These are phyloP conservation scores for Hypsizygus ulmarius DNA, from an alignment of 1,284 basidiomycete genomes.

Conservation along the genomic window DNA sequence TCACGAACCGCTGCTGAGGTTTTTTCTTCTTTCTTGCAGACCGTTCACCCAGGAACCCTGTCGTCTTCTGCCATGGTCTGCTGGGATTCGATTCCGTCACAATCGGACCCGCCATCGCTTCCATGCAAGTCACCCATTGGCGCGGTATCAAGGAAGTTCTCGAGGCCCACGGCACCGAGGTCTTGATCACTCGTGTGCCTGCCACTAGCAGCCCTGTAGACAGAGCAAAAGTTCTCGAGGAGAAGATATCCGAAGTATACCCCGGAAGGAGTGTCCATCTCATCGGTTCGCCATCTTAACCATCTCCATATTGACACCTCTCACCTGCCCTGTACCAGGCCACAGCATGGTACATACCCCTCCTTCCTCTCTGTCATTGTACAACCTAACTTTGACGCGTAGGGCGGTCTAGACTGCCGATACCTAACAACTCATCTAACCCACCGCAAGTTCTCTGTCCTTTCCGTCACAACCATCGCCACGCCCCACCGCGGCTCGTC, in stretches of 20 bases:
- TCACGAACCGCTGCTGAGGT: slow-evolving; percentile 10
- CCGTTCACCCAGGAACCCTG: slow-evolving; percentile 72
- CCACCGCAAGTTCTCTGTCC: slow-evolving; percentile 63
- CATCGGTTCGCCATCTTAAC: slow-evolving; percentile 54
- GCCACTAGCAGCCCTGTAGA: slow-evolving; percentile 86
- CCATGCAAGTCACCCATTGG: slow-evolving; percentile 90
- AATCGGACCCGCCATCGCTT: slow-evolving; percentile 69
- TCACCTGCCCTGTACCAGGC: slow-evolving; percentile 34
- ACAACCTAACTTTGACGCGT: slow-evolving; percentile 13
- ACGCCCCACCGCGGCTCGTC: slow-evolving; percentile 91
- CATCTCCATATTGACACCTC: background rate
- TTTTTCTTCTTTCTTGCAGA: slow-evolving; percentile 46
- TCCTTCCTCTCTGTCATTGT: slow-evolving; percentile 1
- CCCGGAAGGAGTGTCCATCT: slow-evolving; percentile 84
- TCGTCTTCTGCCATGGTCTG: slow-evolving; percentile 93
- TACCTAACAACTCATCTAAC: slow-evolving; percentile 78
- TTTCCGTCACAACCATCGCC: slow-evolving; percentile 90
- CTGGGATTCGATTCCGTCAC: slow-evolving; percentile 83
- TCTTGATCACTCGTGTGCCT: slow-evolving; percentile 89
- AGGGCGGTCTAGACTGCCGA: slow-evolving; percentile 93
- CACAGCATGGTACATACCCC: slow-evolving; percentile 77
- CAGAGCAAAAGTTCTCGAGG: slow-evolving; percentile 83
- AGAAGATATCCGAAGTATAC: slow-evolving; percentile 76
- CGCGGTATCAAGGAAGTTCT: slow-evolving; percentile 91
- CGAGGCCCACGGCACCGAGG: slow-evolving; percentile 84